phyloP scores from a whole-genome alignment of 768 basidiomycete species.

The Clathrus columnatus region DNA sequence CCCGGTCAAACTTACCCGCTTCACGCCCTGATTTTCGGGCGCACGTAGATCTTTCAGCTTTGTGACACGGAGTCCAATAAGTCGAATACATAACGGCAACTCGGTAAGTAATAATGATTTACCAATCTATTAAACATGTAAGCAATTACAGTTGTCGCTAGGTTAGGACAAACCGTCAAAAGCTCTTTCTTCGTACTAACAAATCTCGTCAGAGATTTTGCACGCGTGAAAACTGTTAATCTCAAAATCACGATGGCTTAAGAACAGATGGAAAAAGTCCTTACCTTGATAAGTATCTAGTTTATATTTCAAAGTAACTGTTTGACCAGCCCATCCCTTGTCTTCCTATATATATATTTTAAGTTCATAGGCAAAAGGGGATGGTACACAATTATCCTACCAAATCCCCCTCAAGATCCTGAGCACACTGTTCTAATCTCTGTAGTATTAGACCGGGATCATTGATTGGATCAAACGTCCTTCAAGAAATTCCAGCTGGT shows the following conservation, averaged over 20 bases:
- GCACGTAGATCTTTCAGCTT: conserved; percentile 77
- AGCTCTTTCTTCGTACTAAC: conserved; percentile 74
- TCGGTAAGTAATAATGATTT: conserved; percentile 76
- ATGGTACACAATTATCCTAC: not conserved
- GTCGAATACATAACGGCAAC: conserved; percentile 66
- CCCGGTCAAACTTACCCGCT: conserved; percentile 39
- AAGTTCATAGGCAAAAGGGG: not conserved
- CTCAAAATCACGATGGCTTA: not conserved
- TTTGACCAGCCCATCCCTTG: conserved; percentile 80
- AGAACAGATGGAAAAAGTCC: not conserved
- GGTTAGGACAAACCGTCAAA: conserved; percentile 44
- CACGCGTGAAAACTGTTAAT: conserved; percentile 63
- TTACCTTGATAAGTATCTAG: conserved; percentile 77
- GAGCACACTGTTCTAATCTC: conserved; percentile 75
- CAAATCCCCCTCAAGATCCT: conserved; percentile 78
- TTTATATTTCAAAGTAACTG: conserved; percentile 90
- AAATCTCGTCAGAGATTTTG: conserved; percentile 70
- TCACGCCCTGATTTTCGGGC: conserved; percentile 48
- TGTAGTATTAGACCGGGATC: conserved; percentile 59
- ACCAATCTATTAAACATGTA: conserved; percentile 45
- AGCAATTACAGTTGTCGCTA: conserved; percentile 10
- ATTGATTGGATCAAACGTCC: conserved; percentile 66
- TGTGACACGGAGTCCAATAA: conserved; percentile 84
- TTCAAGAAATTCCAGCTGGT: conserved; percentile 20
- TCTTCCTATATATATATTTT: conserved; percentile 20